These are phyloP conservation scores for Cordyceps sp. DNA, from an alignment of 2,329 filamentous ascomycete species.

Conservation along the genomic window DNA sequence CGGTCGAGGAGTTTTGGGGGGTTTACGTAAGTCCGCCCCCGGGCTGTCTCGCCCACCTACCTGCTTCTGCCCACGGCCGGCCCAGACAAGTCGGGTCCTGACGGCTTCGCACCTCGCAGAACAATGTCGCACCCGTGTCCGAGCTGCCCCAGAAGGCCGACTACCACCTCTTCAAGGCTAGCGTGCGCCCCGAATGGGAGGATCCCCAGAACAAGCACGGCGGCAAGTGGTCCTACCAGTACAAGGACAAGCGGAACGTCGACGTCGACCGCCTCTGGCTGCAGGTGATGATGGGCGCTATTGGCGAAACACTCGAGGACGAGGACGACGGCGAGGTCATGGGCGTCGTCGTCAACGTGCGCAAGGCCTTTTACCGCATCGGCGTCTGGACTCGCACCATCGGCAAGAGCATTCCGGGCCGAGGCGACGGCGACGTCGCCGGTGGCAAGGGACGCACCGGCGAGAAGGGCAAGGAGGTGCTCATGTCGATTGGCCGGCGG, in stretches of 20 bases:
- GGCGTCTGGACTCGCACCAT: slow-evolving; percentile 94
- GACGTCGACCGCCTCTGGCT: slow-evolving; percentile 95
- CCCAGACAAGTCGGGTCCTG: not conserved
- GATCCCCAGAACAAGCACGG: slow-evolving; percentile 97
- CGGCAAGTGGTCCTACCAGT: slow-evolving; percentile 96
- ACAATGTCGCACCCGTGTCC: slow-evolving; percentile 94
- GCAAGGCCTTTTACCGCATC: slow-evolving; percentile 95
- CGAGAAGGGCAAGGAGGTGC: slow-evolving; percentile 73
- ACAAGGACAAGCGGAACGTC: slow-evolving; percentile 86
- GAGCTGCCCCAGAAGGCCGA: slow-evolving; percentile 95
- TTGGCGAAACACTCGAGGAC: slow-evolving; percentile 92
- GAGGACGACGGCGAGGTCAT: slow-evolving; percentile 94
- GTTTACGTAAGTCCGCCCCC: slow-evolving; percentile 64
- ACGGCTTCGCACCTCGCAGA: slow-evolving; percentile 34
- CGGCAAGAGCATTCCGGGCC: slow-evolving; percentile 65
- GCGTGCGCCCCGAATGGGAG: slow-evolving; percentile 96
- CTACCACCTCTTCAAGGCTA: slow-evolving; percentile 98
- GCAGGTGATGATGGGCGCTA: slow-evolving; percentile 88
- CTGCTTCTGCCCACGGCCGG: not conserved
- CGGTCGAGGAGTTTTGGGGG: slow-evolving; percentile 98
- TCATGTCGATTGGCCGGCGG: slow-evolving; percentile 67
- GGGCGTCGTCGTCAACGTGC: slow-evolving; percentile 97
- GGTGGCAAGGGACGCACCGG: slow-evolving; percentile 60
- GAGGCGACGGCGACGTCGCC: slow-evolving; percentile 55
- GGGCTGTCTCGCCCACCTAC: too few species aligned